Base-by-base conservation (phyloP, 2,329 filamentous ascomycete species). In the Ciborinia camelliae region DNA sequence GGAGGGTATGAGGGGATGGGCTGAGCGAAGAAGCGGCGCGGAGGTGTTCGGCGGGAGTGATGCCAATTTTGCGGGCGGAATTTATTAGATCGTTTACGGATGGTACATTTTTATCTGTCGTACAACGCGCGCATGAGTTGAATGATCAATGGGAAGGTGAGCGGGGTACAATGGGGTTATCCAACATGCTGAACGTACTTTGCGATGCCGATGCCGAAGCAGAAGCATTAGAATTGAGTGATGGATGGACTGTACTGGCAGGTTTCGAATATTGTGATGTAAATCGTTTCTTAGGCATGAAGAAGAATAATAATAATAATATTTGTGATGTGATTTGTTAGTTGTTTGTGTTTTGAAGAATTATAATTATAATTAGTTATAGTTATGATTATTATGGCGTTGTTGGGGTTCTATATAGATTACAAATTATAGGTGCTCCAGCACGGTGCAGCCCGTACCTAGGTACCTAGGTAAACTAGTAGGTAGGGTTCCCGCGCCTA, bases 201-300 rank as follows among this genome's bases (percentile, higher is more conserved):
- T 66, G 62, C 8, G 68, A 67, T 65, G 53, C 69, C n/a, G 67
- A 69, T 41, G 76, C 67, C 62, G 67, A 74, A 32, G 74, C 77
- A 62, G 78, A 47, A 26, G 55, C 55, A 48, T 37, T 59, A 32
- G 30, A 77, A 67, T 75, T 76, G 63, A 83, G 75, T 66, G 81
- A 81, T 63, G 81, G 79, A 69, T 84, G 80, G 37, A 80, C 80
- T 70, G 84, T 82, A 67, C 81, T 82, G 71, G 78, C 81, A 69
- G 85, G 85, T 75, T 87, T 88, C 69, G 84, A 84, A 71, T 82
- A 85, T 72, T 79, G 79, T 71, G 76, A 72, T 70, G 81, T 79
- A 64, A 83, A 81, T 76, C 84, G 80, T 81, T 87, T 88, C 80
- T 87, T 88, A 76, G 86, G 84, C 86, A 88, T 88, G 54, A 67